Conservation (phyloP, 2,329 filamentous ascomycete species). For the Cordyceps cicadae region DNA sequence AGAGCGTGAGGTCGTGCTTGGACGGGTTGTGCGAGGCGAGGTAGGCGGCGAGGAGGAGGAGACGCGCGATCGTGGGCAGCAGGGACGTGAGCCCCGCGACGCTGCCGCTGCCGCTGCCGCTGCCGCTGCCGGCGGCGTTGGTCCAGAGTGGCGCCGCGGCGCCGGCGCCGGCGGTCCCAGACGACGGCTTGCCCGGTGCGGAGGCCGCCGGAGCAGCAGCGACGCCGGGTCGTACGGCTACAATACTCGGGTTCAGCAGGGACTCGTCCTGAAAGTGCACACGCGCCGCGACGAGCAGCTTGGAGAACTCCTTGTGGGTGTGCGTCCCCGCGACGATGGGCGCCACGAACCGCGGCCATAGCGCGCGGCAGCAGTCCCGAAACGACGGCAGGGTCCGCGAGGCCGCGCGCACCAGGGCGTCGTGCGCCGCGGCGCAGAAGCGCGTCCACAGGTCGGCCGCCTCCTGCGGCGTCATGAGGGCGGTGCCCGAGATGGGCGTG, state of each 20-base stretch:
- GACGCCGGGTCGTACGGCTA: constrained; percentile 25
- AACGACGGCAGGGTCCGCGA: constrained; percentile 72
- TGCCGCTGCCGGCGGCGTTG: constrained; percentile 15
- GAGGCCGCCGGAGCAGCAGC: background rate
- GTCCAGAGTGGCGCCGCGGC: background rate
- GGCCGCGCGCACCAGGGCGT: constrained; percentile 72
- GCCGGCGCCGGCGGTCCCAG: background rate
- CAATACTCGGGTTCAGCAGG: constrained; percentile 58
- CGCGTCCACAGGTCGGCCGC: constrained; percentile 67
- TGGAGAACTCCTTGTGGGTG: constrained; percentile 71
- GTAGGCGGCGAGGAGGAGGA: constrained; percentile 69
- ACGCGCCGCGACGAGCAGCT: constrained; percentile 65
- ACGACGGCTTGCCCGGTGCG: background rate
- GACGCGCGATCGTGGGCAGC: constrained; percentile 64
- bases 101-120: constrained; percentile 15
- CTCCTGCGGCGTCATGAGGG: constrained; percentile 31
- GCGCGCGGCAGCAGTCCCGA: constrained; percentile 55
- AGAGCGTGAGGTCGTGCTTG: constrained; percentile 64
- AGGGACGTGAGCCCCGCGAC: constrained; percentile 42
- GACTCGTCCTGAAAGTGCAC: constrained; percentile 64
- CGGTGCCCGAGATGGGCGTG: constrained; percentile 38
- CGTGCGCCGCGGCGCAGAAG: constrained; percentile 78
- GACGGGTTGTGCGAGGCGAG: constrained; percentile 73
- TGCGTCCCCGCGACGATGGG: constrained; percentile 70
- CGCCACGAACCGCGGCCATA: constrained; percentile 80